phyloP scores from a whole-genome alignment of 768 basidiomycete species.

The Collybia sordida region DNA sequence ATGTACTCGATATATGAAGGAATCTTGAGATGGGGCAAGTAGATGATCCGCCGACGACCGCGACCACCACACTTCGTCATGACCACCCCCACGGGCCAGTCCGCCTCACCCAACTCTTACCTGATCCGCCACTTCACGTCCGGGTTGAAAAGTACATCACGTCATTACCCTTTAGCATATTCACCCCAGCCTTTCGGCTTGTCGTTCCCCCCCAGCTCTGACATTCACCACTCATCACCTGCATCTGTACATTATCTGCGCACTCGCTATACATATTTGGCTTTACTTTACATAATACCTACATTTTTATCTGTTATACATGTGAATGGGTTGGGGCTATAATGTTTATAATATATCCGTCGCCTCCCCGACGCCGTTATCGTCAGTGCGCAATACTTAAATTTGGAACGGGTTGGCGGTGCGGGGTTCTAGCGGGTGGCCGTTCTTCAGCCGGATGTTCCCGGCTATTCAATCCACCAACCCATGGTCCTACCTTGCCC shows the following conservation, averaged over 20 bases:
- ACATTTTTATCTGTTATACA: too few relatives aligned
- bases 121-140: background rate
- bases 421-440: too few relatives aligned
- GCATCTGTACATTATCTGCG: conserved; percentile 1
- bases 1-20: conserved; percentile 98
- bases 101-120: background rate
- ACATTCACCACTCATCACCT: background rate
- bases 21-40: conserved; percentile 57
- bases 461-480: too few relatives aligned
- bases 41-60: background rate
- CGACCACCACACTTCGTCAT: background rate
- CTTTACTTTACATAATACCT: background rate
- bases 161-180: background rate
- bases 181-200: background rate
- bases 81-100: background rate
- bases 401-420: too few relatives aligned
- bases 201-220: background rate
- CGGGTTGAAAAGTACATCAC: background rate
- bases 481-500: too few relatives aligned
- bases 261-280: background rate
- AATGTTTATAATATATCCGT: too few relatives aligned
- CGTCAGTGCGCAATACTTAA: too few relatives aligned
- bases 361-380: too few relatives aligned
- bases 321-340: too few relatives aligned
- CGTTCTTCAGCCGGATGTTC: too few relatives aligned